Base-by-base conservation (phyloP, 2,329 filamentous ascomycete genomes). In the Beauveria rudraprayagi region DNA sequence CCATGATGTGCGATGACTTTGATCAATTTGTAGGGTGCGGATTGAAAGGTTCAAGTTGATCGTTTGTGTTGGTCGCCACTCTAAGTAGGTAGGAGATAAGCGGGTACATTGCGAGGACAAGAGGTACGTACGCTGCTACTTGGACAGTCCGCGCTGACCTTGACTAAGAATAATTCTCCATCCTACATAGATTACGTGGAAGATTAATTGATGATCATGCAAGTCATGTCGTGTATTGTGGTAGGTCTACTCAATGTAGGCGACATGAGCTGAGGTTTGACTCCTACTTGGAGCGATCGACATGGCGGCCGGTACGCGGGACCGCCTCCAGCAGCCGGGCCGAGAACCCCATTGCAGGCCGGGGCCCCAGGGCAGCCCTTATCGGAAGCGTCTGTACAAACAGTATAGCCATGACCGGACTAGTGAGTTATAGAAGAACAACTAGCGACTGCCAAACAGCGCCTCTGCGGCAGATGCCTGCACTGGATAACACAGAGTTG, bases 1-100 rank as follows among this genome's bases (percentile, higher is more conserved):
- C 60, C 67, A 69, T 67, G 56, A 17, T 59, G 7, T 24, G 24
- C 8, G 28, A 47, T 44, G n/a, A 10, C 14, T 41, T 34, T 8
- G 19, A 17, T 24, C 22, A 8, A 24, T 10, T 44, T 52, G 24
- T 3, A 19, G 17, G 28, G 6, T 5, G 16, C n/a, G 16, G n/a
- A 26, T 22, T 48, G 26, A 52, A 17, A 19, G 34, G 47, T 26
- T 22, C 8, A 41, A 52, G 22, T 52, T 14, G n/a, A 11, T 11
- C 43, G 6, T 11, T 16, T 3, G 10, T 44, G 16, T 16, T 28
- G 22, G 14, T 28, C 16, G 37, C 34, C 22, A 54, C 22, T 52
- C 16, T 3, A n/a, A 7, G 50, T 16, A n/a, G 8, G 50, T 16
- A 16, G 17, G 22, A 44, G 16, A 30, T 55, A 47, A 56, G 43